phyloP scores from a whole-genome alignment of 2,329 filamentous ascomycete genomes.

The Aspergillus eucalypticola region DNA sequence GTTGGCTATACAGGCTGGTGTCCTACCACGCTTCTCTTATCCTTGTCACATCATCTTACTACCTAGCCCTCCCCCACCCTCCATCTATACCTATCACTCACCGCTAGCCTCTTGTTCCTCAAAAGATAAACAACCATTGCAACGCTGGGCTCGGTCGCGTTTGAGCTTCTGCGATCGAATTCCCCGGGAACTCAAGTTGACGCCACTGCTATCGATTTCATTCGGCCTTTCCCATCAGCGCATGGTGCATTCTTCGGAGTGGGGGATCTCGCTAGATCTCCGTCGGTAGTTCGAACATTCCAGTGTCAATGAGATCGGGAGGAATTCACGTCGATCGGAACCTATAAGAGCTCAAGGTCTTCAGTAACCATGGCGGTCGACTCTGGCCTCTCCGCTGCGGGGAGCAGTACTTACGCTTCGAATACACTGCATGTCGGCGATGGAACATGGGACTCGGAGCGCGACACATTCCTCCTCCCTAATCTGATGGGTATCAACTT shows the following conservation, averaged over 20 bases:
- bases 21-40: neutral
- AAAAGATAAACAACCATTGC: neutral
- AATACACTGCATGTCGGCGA: slow-evolving; percentile 65
- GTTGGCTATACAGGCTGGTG: neutral
- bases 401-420: slow-evolving; percentile 63
- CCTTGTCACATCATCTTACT: neutral
- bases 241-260: slow-evolving; percentile 47
- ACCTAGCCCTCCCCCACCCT: slow-evolving; percentile 8
- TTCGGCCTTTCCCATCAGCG: slow-evolving; percentile 26
- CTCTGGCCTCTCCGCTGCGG: slow-evolving; percentile 55
- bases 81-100: slow-evolving; percentile 11
- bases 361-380: slow-evolving; percentile 32
- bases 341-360: slow-evolving; percentile 2
- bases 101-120: slow-evolving; percentile 13
- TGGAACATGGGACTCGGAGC: slow-evolving; percentile 64
- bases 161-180: neutral
- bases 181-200: neutral
- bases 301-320: slow-evolving; percentile 30
- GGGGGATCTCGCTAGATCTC: slow-evolving; percentile 49
- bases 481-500: slow-evolving; percentile 66
- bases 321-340: slow-evolving; percentile 1
- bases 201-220: slow-evolving; percentile 6
- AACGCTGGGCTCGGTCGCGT: neutral
- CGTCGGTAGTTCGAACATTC: slow-evolving; percentile 43
- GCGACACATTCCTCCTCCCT: slow-evolving; percentile 65